These are phyloP conservation scores for Cordyceps sp. DNA, from an alignment of 2,329 filamentous ascomycete species.

Conservation along the genomic window DNA sequence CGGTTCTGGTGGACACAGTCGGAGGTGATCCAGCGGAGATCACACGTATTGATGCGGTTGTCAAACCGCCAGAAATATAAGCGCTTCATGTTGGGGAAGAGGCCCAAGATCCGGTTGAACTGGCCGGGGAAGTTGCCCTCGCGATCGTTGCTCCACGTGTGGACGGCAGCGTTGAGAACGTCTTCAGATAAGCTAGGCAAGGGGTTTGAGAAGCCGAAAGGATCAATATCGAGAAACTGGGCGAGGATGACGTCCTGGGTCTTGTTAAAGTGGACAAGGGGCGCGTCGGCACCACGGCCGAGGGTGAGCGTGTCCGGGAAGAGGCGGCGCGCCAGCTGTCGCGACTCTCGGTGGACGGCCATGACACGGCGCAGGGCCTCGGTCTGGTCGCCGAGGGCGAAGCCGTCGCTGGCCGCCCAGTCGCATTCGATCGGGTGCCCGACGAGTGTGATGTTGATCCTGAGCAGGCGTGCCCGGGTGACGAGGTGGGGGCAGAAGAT, in stretches of 20 bases:
- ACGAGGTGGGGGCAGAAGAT: conserved; percentile 14
- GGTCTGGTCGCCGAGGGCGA: conserved; percentile 12
- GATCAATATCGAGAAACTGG: too few relatives aligned
- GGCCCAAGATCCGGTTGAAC: too few relatives aligned
- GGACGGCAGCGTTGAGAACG: too few relatives aligned
- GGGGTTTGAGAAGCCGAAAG: too few relatives aligned
- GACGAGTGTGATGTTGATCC: conserved; percentile 2
- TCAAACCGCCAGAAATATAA: conserved; percentile 8
- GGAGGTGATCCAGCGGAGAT: conserved; percentile 15
- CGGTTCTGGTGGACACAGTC: conserved; percentile 11
- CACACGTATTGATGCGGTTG: not conserved
- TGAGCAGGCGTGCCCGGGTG: conserved; percentile 7
- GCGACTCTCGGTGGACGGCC: conserved; percentile 18
- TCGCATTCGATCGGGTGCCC: not conserved
- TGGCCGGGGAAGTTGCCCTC: too few relatives aligned
- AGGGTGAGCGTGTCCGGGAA: conserved; percentile 17
- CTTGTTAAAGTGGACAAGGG: conserved; percentile 13
- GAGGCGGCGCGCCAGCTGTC: conserved; percentile 11
- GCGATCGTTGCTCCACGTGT: too few relatives aligned
- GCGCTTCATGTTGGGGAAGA: conserved; percentile 10
- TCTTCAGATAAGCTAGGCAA: too few relatives aligned
- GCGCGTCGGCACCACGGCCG: conserved; percentile 3
- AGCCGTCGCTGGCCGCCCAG: conserved; percentile 8
- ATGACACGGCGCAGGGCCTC: conserved; percentile 12
- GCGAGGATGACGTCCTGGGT: conserved; percentile 15